A percentile compares a stretch with the other conserved stretches of the same genome.
Evolutionary conservation across 495 filamentous ascomycete species (phyloP).

Genomic region (Talaromyces nanjingensis): DNA sequence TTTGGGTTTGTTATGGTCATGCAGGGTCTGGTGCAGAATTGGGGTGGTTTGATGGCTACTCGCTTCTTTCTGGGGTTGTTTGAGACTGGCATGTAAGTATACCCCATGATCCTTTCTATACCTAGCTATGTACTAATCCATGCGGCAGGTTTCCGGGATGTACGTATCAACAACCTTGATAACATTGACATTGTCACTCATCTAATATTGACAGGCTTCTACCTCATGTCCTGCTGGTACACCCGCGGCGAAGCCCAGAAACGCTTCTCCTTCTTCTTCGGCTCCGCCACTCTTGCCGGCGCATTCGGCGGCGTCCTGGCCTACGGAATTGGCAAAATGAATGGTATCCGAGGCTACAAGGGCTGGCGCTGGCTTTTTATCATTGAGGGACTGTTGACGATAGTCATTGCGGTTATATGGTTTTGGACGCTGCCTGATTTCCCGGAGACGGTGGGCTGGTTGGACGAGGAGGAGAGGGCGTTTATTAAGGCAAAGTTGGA

Average conservation of each 20-base stretch:
- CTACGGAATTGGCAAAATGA: slow-evolving; percentile 73
- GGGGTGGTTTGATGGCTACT: slow-evolving; percentile 69
- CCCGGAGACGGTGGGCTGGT: slow-evolving; percentile 49
- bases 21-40: slow-evolving; percentile 66
- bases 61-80: slow-evolving; percentile 85
- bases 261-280: slow-evolving; percentile 87
- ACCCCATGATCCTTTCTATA: neutral
- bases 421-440: slow-evolving; percentile 82
- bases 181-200: neutral
- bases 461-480: slow-evolving; percentile 65
- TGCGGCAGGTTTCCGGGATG: slow-evolving; percentile 57
- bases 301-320: slow-evolving; percentile 84
- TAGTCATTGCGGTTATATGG: slow-evolving; percentile 61
- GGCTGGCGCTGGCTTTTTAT: slow-evolving; percentile 86
- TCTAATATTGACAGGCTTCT: slow-evolving; percentile 50
- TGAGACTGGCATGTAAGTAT: slow-evolving; percentile 65
- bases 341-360: slow-evolving; percentile 53
- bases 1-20: slow-evolving; percentile 68
- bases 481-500: slow-evolving; percentile 70
- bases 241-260: slow-evolving; percentile 78
- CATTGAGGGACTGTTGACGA: slow-evolving; percentile 69
- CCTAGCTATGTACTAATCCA: neutral
- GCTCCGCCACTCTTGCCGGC: slow-evolving; percentile 71
- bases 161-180: slow-evolving; percentile 12
- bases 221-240: slow-evolving; percentile 86